phyloP scores from a whole-genome alignment of 1,284 basidiomycete species.

The Schizophyllum commune region DNA sequence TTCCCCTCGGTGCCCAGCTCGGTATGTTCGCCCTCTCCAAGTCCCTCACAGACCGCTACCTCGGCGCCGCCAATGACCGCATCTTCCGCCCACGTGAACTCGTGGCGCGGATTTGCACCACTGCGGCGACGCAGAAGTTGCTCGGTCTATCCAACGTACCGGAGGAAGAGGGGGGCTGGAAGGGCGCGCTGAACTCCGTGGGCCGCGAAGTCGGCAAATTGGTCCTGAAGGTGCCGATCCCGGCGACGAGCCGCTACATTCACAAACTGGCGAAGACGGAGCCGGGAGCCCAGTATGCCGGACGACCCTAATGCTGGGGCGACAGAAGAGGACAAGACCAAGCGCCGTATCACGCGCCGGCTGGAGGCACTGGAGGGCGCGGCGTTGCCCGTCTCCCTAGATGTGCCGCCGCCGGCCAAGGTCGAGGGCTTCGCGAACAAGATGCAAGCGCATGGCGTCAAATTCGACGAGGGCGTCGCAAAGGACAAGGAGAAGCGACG shows the following conservation, averaged over 20 bases:
- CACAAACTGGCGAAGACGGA: slow-evolving; percentile 3
- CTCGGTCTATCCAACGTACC: slow-evolving; percentile 1
- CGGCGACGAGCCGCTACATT: slow-evolving; percentile 11
- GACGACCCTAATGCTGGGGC: not conserved
- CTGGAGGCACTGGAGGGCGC: slow-evolving; percentile 13
- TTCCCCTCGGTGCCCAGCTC: slow-evolving; percentile 17
- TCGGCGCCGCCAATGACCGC: slow-evolving; percentile 18
- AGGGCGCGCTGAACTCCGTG: slow-evolving; percentile 11
- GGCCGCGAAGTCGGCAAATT: slow-evolving; percentile 14
- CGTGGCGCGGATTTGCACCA: slow-evolving; percentile 19
- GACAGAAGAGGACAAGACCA: not conserved
- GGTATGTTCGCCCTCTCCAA: slow-evolving; percentile 21
- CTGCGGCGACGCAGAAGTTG: slow-evolving; percentile 18
- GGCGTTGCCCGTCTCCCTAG: slow-evolving; percentile 12
- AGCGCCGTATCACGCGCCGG: slow-evolving; percentile 8
- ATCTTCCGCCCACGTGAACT: slow-evolving; percentile 19
- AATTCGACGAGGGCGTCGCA: slow-evolving; percentile 11
- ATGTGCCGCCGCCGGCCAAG: slow-evolving; percentile 15
- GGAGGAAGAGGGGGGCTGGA: slow-evolving; percentile 2
- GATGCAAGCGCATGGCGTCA: slow-evolving; percentile 14
- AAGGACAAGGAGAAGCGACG: slow-evolving; percentile 9
- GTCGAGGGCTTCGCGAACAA: slow-evolving; percentile 15
- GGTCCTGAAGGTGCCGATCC: slow-evolving; percentile 10
- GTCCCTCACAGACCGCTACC: slow-evolving; percentile 21
- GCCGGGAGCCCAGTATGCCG: not conserved